These are phyloP conservation scores for Phytophthora pisi DNA, from an alignment of 352 stramenopile genomes.

Conservation along the genomic window DNA sequence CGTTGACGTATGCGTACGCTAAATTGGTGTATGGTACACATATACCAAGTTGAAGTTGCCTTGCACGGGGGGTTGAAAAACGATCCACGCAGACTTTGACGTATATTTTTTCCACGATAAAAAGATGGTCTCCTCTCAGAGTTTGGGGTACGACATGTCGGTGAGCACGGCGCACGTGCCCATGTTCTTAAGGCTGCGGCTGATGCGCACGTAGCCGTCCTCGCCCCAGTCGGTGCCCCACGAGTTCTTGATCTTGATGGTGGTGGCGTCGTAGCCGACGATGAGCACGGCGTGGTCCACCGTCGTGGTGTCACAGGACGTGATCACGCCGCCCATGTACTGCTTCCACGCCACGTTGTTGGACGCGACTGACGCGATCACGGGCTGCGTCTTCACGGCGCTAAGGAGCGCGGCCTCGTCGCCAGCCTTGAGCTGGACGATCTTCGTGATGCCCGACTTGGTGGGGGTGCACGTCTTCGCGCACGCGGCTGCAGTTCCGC, in stretches of 20 bases:
- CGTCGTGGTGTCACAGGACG: slow-evolving; percentile 63
- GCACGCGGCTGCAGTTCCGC: slow-evolving; percentile 38
- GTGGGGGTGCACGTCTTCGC: slow-evolving; percentile 37
- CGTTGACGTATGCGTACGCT: background rate
- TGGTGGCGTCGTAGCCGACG: slow-evolving; percentile 92
- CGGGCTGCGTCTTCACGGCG: slow-evolving; percentile 93
- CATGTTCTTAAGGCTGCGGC: slow-evolving; percentile 67
- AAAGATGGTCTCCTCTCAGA: slow-evolving; percentile 23
- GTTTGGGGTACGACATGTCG: slow-evolving; percentile 57
- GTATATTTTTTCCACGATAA: slow-evolving; percentile 22
- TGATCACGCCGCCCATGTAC: slow-evolving; percentile 94
- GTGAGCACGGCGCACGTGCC: slow-evolving; percentile 60
- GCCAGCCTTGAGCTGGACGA: slow-evolving; percentile 61
- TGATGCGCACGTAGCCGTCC: slow-evolving; percentile 93
- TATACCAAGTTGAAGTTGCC: background rate
- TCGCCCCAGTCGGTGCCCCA: slow-evolving; percentile 97
- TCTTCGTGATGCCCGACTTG: slow-evolving; percentile 47
- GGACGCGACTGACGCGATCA: slow-evolving; percentile 94
- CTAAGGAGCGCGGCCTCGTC: slow-evolving; percentile 78
- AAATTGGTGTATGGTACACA: background rate
- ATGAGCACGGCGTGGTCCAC: slow-evolving; percentile 97
- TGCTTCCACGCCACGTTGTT: slow-evolving; percentile 96
- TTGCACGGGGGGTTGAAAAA: background rate
- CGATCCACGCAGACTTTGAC: slow-evolving; percentile 5
- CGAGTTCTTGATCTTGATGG: slow-evolving; percentile 98